These are phyloP conservation scores for Tulasnella sp. DNA, from an alignment of 768 basidiomycete genomes.

Conservation along the genomic window DNA sequence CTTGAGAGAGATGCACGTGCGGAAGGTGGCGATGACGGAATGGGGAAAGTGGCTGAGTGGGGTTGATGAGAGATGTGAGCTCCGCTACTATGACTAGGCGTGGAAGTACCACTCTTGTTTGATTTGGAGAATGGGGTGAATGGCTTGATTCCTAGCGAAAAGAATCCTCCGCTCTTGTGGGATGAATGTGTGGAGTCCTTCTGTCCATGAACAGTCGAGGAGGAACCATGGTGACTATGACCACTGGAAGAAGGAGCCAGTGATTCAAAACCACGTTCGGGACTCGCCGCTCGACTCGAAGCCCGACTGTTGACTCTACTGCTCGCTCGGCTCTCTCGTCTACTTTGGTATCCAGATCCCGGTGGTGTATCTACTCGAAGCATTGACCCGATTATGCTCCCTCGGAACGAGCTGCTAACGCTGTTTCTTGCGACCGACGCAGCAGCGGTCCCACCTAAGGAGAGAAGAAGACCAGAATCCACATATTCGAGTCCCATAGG, in stretches of 20 bases:
- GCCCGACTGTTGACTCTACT: slow-evolving; percentile 27
- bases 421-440: slow-evolving; percentile 22
- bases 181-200: no score
- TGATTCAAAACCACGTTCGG: no score
- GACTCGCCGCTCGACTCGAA: slow-evolving; percentile 40
- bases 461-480: slow-evolving; percentile 70
- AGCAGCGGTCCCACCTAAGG: slow-evolving; percentile 34
- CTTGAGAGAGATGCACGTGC: slow-evolving; percentile 18
- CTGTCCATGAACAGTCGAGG: no score
- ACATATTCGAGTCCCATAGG: slow-evolving; percentile 49
- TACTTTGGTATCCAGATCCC: slow-evolving; percentile 4
- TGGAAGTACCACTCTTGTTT: no score
- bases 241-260: no score
- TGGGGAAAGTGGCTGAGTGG: slow-evolving; percentile 3
- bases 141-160: no score
- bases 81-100: slow-evolving; percentile 20
- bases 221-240: no score
- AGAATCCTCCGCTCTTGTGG: no score
- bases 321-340: slow-evolving; percentile 25
- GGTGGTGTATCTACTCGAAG: slow-evolving; percentile 24
- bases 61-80: background rate
- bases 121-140: no score
- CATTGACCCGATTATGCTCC: slow-evolving; percentile 15
- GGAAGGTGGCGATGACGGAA: slow-evolving; percentile 17
- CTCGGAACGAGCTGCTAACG: slow-evolving; percentile 17